Evolutionary conservation across 768 basidiomycete species (phyloP).

Genomic region (Coprinellus aureogranulatus): DNA sequence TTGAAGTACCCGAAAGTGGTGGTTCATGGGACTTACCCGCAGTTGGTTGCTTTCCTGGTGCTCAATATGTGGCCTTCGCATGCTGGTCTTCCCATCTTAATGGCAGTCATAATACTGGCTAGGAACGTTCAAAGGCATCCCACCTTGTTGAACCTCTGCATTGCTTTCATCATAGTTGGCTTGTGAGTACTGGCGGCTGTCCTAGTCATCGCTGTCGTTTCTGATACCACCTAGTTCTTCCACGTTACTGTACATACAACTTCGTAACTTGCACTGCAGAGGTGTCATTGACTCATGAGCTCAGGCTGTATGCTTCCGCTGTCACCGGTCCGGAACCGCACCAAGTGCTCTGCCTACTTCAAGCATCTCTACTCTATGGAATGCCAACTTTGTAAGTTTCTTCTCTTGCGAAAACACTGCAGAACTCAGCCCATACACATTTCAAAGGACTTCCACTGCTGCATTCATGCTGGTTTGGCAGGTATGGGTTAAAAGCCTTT

Average conservation of each 20-base stretch:
- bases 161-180: conserved; percentile 46
- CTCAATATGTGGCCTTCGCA: conserved; percentile 52
- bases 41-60: conserved; percentile 41
- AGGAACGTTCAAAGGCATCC: conserved; percentile 43
- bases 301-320: conserved; percentile 41
- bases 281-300: neutral
- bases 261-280: neutral
- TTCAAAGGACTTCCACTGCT: conserved; percentile 37
- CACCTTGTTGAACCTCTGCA: conserved; percentile 45
- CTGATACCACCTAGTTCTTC: conserved; percentile 29
- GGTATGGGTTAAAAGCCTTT: conserved; percentile 19
- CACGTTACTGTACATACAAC: conserved; percentile 33
- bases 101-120: conserved; percentile 38
- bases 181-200: conserved; percentile 29
- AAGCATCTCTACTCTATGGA: conserved; percentile 47
- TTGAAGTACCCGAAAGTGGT: conserved; percentile 31
- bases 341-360: conserved; percentile 41
- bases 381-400: conserved; percentile 43
- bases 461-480: conserved; percentile 43
- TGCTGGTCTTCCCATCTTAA: conserved; percentile 44
- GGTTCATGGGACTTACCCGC: conserved; percentile 37
- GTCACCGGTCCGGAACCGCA: conserved; percentile 44
- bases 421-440: neutral
- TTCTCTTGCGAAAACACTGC: neutral
- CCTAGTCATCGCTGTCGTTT: neutral